These are phyloP conservation scores for Capronia americana DNA, from an alignment of 2,329 filamentous ascomycete genomes.

Conservation along the genomic window DNA sequence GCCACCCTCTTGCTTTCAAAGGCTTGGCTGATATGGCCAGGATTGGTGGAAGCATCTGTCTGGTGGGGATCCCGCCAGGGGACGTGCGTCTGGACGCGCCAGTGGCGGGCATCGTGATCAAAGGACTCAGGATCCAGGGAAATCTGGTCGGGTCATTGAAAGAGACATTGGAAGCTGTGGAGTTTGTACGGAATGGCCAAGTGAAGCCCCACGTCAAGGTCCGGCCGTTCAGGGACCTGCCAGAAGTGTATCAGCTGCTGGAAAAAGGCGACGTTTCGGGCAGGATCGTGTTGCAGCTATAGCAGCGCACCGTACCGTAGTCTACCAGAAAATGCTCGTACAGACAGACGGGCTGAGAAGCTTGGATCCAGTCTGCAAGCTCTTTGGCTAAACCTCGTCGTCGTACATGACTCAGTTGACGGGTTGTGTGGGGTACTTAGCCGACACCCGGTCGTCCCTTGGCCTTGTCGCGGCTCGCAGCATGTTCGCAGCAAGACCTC, in stretches of 20 bases:
- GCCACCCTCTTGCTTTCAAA: conserved; percentile 49
- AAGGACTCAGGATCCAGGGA: conserved; percentile 51
- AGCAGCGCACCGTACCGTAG: conserved; percentile 1
- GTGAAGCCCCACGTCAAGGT: conserved; percentile 53
- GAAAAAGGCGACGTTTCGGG: conserved; percentile 54
- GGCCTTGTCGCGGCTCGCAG: conserved; percentile 13
- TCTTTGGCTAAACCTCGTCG: not conserved
- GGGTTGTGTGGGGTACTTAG: conserved; percentile 5
- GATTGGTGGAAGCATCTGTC: conserved; percentile 52
- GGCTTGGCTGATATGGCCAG: conserved; percentile 52
- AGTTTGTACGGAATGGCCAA: conserved; percentile 50
- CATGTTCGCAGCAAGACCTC: conserved; percentile 17
- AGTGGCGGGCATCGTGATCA: conserved; percentile 55
- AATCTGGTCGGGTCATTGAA: conserved; percentile 55
- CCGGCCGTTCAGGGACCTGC: conserved; percentile 51
- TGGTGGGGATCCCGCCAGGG: conserved; percentile 53
- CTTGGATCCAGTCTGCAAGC: not conserved
- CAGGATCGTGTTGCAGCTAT: conserved; percentile 50
- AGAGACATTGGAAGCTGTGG: conserved; percentile 56
- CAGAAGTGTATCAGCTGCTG: conserved; percentile 53
- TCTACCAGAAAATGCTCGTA: not conserved
- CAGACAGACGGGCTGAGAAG: not conserved
- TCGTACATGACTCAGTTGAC: conserved; percentile 1
- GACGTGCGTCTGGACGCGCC: conserved; percentile 49
- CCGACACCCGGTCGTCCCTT: not conserved